Base-by-base conservation (phyloP, 768 basidiomycete genomes). In the Austroboletus eburneus region DNA sequence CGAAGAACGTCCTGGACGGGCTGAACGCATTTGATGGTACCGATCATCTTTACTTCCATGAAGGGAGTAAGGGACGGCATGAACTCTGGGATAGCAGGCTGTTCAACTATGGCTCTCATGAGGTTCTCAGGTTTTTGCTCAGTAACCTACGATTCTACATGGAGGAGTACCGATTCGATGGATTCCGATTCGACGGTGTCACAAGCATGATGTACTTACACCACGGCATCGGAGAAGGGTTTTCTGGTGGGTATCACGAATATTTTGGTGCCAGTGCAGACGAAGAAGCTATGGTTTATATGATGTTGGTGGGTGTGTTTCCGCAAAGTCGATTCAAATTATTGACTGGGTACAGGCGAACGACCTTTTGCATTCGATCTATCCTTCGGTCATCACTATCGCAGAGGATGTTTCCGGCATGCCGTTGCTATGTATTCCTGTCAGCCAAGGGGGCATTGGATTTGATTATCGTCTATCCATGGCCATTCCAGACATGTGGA, bases 401-500 rank as follows among this genome's bases (percentile, higher is more conserved):
- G 96, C 96, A 18, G 96, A 99, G 67, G 96, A 99, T 59, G 96
- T 99, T 24, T 97, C 94, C 16, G 96, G 96, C 16, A 99, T 99
- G 96, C 95, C 96, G 4, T 82, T 97, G 10, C 83, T 99, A 17
- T 85, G 95, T 58, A 71, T 80, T 10, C 82, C 92, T 3, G 84
- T 87, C 30, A 58, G 71, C 33, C 75, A 83, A 48, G 96, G 95
- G 38, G 96, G 96, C 13, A 74, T 99, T 42, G 96, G 95, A 4
- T 99, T 98, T 69, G 96, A 99, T 70, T 99, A 97, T 68, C 87
- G 96, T 25, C 74, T 99, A 38, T 91, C 92, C 23, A 99, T 98
- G 96, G 96, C 96, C 18, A 79, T 99, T 42, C 96, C 96, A 2
- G 96, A 99, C 67, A 97, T 95, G 93, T 99, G 93, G 92, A 99